phyloP scores from a whole-genome alignment of 306 rosid genomes.

The Citrullus amarus region DNA sequence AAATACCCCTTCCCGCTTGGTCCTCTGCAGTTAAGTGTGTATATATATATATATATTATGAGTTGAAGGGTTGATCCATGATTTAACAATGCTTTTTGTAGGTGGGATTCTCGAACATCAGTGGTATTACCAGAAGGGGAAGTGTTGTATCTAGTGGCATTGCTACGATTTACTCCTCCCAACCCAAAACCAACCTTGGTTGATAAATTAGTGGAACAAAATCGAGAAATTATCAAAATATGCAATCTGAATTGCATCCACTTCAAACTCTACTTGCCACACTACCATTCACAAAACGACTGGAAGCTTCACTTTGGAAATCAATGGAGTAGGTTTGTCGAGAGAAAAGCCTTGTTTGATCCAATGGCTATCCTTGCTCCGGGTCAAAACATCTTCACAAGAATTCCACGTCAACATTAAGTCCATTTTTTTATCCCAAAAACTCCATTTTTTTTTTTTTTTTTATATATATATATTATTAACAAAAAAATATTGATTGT shows the following conservation, averaged over 20 bases:
- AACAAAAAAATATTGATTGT: not conserved
- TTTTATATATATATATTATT: too few species aligned
- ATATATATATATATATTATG: too few species aligned
- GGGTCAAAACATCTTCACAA: constrained; percentile 64
- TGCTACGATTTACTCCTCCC: constrained; percentile 57
- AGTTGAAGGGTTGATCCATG: not conserved
- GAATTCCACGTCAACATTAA: constrained; percentile 20
- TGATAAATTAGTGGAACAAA: constrained; percentile 45
- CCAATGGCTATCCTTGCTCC: constrained; percentile 84
- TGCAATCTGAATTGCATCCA: constrained; percentile 40
- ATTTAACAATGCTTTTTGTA: constrained; percentile 1
- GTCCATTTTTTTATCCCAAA: not conserved
- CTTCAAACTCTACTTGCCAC: constrained; percentile 82
- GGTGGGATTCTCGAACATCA: constrained; percentile 90
- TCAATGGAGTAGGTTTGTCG: constrained; percentile 48
- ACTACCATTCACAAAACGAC: constrained; percentile 46
- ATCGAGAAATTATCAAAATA: constrained; percentile 41
- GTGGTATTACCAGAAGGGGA: constrained; percentile 64
- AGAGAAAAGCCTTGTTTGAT: constrained; percentile 52
- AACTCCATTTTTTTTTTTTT: not conserved
- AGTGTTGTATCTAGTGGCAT: constrained; percentile 73
- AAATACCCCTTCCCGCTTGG: not conserved
- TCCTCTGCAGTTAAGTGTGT: not conserved
- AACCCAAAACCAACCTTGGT: constrained; percentile 38
- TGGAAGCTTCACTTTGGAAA: constrained; percentile 79